A percentile compares a stretch with the other conserved stretches of the same genome.
These are phyloP conservation scores for Alternaria conjuncta DNA, from an alignment of 2,329 filamentous ascomycete species.

Conservation along the genomic window DNA sequence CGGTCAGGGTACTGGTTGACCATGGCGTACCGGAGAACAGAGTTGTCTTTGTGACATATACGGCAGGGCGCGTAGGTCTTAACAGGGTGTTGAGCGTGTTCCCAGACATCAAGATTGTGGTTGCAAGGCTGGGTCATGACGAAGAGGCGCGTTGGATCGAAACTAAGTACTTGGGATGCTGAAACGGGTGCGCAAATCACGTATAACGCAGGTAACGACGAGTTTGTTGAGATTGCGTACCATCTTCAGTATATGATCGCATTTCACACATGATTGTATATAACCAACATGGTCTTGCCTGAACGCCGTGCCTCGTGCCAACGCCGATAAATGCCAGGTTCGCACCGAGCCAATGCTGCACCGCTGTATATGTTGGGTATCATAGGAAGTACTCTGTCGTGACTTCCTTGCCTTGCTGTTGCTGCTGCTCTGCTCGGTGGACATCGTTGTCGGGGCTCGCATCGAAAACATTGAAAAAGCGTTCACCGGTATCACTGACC, in stretches of 20 bases:
- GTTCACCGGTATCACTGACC: conserved; percentile 89
- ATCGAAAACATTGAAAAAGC: conserved; percentile 98
- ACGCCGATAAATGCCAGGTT: conserved; percentile 22
- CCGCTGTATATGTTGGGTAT: conserved; percentile 46
- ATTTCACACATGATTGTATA: conserved; percentile 8
- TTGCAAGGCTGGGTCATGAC: conserved; percentile 81
- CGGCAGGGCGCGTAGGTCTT: conserved; percentile 82
- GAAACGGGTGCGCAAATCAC: conserved; percentile 3
- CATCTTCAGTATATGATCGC: conserved; percentile 1
- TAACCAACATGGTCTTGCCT: conserved; percentile 9
- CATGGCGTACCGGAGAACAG: conserved; percentile 84
- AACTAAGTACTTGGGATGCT: conserved; percentile 89
- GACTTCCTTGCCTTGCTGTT: conserved; percentile 74
- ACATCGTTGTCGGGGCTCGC: conserved; percentile 94
- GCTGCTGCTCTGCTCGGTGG: conserved; percentile 80
- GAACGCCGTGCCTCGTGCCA: conserved; percentile 17
- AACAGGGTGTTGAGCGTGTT: conserved; percentile 89
- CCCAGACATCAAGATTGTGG: conserved; percentile 83
- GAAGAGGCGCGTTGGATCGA: conserved; percentile 90
- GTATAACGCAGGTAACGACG: not conserved
- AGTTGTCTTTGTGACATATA: conserved; percentile 93
- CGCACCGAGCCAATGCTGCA: conserved; percentile 11
- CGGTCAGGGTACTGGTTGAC: conserved; percentile 92
- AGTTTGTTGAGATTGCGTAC: not conserved
- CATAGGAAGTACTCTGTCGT: conserved; percentile 72